phyloP scores from a whole-genome alignment of 176 grass and related monocot species.

The Metroxylon sagu region DNA sequence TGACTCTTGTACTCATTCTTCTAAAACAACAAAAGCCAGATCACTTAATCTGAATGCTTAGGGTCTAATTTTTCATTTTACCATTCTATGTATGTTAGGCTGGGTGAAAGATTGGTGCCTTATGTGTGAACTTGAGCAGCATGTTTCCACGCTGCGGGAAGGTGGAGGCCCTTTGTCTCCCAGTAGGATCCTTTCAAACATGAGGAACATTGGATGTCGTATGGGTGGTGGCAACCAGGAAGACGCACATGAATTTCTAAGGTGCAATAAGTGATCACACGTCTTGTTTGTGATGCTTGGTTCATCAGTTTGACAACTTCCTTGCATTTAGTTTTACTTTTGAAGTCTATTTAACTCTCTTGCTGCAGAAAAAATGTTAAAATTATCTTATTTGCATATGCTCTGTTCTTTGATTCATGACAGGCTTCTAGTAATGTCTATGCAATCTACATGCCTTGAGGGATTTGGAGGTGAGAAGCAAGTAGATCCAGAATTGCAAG shows the following conservation, averaged over 20 bases:
- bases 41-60: constrained; percentile 1
- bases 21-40: neutral
- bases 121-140: constrained; percentile 97
- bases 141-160: constrained; percentile 82
- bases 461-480: constrained; percentile 81
- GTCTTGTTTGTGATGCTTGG: too few species aligned
- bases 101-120: constrained; percentile 88
- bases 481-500: constrained; percentile 72
- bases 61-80: neutral
- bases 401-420: neutral
- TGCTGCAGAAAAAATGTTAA: too few species aligned
- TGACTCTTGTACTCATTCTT: constrained; percentile 6
- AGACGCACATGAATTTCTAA: constrained; percentile 99
- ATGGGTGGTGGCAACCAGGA: constrained; percentile 97
- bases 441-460: constrained; percentile 90
- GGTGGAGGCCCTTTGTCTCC: constrained; percentile 67
- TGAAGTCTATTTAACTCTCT: too few species aligned
- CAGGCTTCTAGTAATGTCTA: constrained; percentile 97
- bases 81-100: constrained; percentile 46
- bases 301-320: too few species aligned
- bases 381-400: too few species aligned
- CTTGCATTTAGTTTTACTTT: too few species aligned
- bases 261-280: constrained; percentile 18
- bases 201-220: constrained; percentile 78
- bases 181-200: constrained; percentile 89